Conservation (phyloP, 2,329 filamentous ascomycete species). For the Endocalyx cinctus region DNA sequence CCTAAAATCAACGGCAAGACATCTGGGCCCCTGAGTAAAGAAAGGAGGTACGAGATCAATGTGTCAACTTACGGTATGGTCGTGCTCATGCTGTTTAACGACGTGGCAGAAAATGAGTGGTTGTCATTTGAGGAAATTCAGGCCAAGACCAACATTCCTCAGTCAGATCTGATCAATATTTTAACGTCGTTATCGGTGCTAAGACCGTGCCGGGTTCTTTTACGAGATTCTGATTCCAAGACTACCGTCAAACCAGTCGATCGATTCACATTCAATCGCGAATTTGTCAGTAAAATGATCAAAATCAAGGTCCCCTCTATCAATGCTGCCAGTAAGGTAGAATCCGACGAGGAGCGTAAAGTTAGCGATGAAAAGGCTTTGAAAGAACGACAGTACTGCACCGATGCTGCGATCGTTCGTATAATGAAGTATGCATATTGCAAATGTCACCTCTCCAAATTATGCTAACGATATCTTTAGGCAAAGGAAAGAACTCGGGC, state of each 20-base stretch:
- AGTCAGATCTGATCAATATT: slow-evolving; percentile 68
- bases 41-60: slow-evolving; percentile 81
- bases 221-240: slow-evolving; percentile 77
- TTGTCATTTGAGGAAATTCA: slow-evolving; percentile 74
- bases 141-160: slow-evolving; percentile 72
- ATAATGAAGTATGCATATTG: slow-evolving; percentile 77
- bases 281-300: slow-evolving; percentile 76
- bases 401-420: slow-evolving; percentile 73
- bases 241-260: slow-evolving; percentile 67
- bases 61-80: slow-evolving; percentile 92
- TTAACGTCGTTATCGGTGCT: slow-evolving; percentile 79
- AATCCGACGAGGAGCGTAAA: slow-evolving; percentile 64
- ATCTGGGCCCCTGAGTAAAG: slow-evolving; percentile 53
- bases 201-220: slow-evolving; percentile 69
- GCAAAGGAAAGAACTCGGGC: slow-evolving; percentile 67
- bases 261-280: slow-evolving; percentile 74
- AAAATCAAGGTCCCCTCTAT: slow-evolving; percentile 89
- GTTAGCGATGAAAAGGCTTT: slow-evolving; percentile 74
- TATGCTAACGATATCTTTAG: slow-evolving; percentile 32
- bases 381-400: slow-evolving; percentile 63
- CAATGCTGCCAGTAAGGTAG: slow-evolving; percentile 76
- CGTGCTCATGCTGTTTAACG: slow-evolving; percentile 84
- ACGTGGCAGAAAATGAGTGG: slow-evolving; percentile 50
- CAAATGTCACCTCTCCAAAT: neutral
- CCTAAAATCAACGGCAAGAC: slow-evolving; percentile 68